Evolutionary conservation across 495 filamentous ascomycete species (phyloP).

Genomic region (Neurospora sp.): DNA sequence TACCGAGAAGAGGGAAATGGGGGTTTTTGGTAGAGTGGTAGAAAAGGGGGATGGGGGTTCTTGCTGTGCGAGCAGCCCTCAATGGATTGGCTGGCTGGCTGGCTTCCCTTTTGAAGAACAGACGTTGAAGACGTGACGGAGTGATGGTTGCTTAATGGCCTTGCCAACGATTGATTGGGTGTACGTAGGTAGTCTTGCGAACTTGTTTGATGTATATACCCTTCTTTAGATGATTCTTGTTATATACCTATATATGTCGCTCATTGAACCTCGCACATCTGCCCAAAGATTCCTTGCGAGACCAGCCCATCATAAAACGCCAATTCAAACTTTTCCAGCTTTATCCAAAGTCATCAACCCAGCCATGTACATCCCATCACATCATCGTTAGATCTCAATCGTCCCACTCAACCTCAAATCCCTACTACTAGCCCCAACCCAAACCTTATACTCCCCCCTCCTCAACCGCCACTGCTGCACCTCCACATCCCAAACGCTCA

Average conservation of each 20-base stretch:
- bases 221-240: background rate
- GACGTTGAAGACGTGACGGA: background rate
- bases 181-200: background rate
- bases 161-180: background rate
- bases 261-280: background rate
- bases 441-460: conserved; percentile 30
- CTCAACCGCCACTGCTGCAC: conserved; percentile 74
- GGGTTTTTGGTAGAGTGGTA: background rate
- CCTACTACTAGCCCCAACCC: conserved; percentile 39
- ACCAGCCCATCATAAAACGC: background rate
- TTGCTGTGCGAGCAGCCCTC: background rate
- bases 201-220: background rate
- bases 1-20: background rate
- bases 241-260: background rate
- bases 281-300: background rate
- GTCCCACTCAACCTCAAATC: conserved; percentile 27
- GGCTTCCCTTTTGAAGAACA: background rate
- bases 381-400: background rate
- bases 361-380: background rate
- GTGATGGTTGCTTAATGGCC: background rate
- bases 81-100: background rate
- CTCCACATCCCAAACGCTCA: conserved; percentile 73
- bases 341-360: background rate
- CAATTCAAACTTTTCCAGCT: background rate
- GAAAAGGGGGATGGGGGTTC: background rate